Evolutionary conservation across 257 asterid genomes (phyloP).

Genomic region (Anisodus acutangulus): DNA sequence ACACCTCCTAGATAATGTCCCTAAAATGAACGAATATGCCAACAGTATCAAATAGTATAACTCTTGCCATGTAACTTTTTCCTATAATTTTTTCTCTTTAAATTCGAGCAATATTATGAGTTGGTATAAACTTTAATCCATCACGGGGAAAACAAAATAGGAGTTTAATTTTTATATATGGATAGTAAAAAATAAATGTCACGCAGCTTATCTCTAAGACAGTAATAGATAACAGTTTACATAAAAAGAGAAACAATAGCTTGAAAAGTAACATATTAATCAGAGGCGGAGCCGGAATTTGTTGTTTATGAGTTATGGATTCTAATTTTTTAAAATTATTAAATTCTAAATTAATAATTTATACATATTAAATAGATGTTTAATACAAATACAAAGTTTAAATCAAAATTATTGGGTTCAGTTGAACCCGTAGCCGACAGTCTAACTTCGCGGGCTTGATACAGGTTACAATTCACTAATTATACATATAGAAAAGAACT

Average conservation of each 20-base stretch:
- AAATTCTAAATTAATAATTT: too few species aligned
- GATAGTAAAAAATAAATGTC: neutral
- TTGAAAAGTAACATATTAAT: neutral
- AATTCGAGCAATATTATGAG: neutral
- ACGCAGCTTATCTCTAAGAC: neutral
- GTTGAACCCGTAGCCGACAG: too few species aligned
- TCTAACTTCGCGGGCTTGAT: too few species aligned
- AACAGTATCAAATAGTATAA: neutral
- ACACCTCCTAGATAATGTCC: slow-evolving; percentile 5
- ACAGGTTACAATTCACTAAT: too few species aligned
- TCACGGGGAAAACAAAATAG: neutral
- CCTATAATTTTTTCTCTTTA: neutral
- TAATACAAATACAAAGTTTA: too few species aligned
- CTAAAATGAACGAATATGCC: neutral
- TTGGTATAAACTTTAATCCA: neutral
- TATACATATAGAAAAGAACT: too few species aligned
- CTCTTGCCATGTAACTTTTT: neutral
- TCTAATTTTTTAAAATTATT: neutral
- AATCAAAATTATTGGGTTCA: too few species aligned
- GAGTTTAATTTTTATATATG: neutral
- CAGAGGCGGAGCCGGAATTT: neutral
- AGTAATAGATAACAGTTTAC: neutral
- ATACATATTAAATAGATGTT: too few species aligned
- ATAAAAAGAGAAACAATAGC: neutral
- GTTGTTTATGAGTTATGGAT: neutral